Evolutionary conservation across 352 stramenopile genomes (phyloP).

Genomic region (Plasmopara muralis): DNA sequence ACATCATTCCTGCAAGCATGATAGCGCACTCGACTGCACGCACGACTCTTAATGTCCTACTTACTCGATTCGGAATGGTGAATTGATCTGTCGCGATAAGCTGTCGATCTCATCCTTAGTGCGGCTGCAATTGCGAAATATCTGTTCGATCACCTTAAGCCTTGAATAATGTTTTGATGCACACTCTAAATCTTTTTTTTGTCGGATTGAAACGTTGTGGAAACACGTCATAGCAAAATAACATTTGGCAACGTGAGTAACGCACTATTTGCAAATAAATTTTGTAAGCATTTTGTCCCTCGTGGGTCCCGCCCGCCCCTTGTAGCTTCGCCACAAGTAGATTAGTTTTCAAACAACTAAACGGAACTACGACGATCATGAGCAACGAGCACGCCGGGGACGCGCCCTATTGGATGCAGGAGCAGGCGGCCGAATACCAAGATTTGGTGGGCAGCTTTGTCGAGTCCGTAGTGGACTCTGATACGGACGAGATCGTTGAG

Average conservation of each 20-base stretch:
- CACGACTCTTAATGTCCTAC: too few relatives aligned
- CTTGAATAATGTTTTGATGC: too few relatives aligned
- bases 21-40: too few relatives aligned
- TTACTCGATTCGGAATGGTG: too few relatives aligned
- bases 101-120: too few relatives aligned
- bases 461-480: conserved; percentile 71
- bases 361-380: conserved; percentile 28
- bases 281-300: conserved; percentile 15
- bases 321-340: conserved; percentile 20
- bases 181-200: conserved; percentile 2
- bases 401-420: conserved; percentile 63
- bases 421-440: conserved; percentile 79
- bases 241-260: conserved; percentile 9
- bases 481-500: conserved; percentile 82
- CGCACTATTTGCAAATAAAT: conserved; percentile 13
- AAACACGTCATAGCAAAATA: too few relatives aligned
- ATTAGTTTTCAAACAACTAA: conserved; percentile 8
- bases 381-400: conserved; percentile 22
- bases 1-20: conserved; percentile 1
- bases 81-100: too few relatives aligned
- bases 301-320: conserved; percentile 6
- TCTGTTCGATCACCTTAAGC: too few relatives aligned
- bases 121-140: too few relatives aligned
- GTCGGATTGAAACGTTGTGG: too few relatives aligned
- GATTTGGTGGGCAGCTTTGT: conserved; percentile 83